Evolutionary conservation across 805 yeast species (phyloP), one percentile per base, ranked within the genome.

Genomic region (Starmerella khaoyaiensis): DNA sequence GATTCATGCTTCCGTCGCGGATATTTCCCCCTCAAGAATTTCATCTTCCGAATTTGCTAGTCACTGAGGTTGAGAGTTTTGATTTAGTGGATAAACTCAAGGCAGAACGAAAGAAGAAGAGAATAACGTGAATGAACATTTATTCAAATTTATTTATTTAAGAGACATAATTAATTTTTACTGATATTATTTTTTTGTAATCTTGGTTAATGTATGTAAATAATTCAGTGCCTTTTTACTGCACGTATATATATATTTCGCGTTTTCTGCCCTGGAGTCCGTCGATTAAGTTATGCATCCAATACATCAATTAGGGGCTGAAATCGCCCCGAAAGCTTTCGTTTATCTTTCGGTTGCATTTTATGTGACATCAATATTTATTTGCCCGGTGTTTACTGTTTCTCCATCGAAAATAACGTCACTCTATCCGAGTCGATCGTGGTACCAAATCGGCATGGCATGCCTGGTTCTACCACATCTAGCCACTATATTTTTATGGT

Each of bases 381-480:
- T 34, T 24, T 19, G 27, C 21, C 37, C 40, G 12, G 33, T 30
- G 7, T 5, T 29, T 4, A 35, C 39, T 4, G 18, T 93, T 77
- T 7, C 75, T 82, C 35, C 90, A 86, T 3, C 69, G 84, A 4
- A 79, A 76, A 52, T 45, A 11, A 90, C 93, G 32, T 90, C 81
- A 52, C 58, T 86, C 44, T 82, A 79, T 52, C 94, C 94, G 0
- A 93, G 81, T 54, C 65, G 94, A 47, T 78, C 93, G 1, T 53
- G 82, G 17, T 79, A 79, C 51, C 94, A 83, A 56, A 67, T 83
- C 20, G 55, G 79, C 37, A 79, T 78, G 42, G 94, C 94, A 0
- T 55, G 82, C 31, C 78, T 93, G 0, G 65, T 90, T 1, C 86
- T 93, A 21, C 94, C 94, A 15, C 68, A 93, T 48, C 75, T 80